phyloP scores from a whole-genome alignment of 2,329 filamentous ascomycete genomes.

The Colletotrichum graminicola region DNA sequence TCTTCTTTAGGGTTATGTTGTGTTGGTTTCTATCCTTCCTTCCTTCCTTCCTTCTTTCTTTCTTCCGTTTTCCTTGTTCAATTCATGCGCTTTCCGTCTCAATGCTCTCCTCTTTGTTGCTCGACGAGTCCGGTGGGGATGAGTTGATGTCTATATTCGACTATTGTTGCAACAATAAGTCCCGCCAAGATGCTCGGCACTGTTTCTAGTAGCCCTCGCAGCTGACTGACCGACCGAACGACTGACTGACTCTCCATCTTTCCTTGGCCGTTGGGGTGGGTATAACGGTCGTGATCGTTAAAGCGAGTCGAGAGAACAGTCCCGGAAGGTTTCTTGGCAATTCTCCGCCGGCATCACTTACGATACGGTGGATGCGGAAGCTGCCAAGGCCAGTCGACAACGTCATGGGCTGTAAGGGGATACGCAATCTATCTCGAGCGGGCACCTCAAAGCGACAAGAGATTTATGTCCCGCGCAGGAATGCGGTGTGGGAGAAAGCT shows the following conservation, averaged over 20 bases:
- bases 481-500: background rate
- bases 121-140: background rate
- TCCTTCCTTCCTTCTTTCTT: background rate
- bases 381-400: background rate
- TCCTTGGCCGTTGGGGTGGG: background rate
- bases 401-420: no score
- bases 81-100: background rate
- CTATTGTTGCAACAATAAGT: background rate
- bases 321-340: background rate
- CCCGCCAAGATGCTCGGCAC: slow-evolving; percentile 4
- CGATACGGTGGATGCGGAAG: background rate
- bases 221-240: background rate
- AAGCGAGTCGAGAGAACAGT: background rate
- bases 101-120: background rate
- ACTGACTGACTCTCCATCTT: slow-evolving; percentile 1
- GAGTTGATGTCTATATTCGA: background rate
- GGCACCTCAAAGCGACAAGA: slow-evolving; percentile 25
- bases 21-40: background rate
- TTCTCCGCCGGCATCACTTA: background rate
- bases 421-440: slow-evolving; percentile 38
- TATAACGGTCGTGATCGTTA: background rate
- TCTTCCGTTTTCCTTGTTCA: background rate
- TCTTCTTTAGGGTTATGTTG: background rate
- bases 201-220: slow-evolving; percentile 4
- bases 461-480: background rate